Base-by-base conservation (phyloP, 495 filamentous ascomycete species). In the Cladorrhinum samala region DNA sequence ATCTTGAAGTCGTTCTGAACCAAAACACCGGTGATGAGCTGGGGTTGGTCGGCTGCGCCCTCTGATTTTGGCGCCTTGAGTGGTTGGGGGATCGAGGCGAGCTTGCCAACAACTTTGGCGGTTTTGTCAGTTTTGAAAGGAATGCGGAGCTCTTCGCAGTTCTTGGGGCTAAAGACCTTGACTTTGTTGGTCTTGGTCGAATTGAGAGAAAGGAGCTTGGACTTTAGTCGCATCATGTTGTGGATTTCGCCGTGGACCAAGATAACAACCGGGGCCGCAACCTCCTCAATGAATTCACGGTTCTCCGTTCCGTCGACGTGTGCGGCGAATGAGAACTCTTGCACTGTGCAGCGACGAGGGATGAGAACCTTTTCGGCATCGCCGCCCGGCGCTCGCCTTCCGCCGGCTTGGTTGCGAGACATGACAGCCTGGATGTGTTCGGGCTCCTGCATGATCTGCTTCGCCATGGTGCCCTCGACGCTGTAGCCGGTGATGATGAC, bases 281-380 rank as follows among this genome's bases (percentile, higher is more conserved):
- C 84, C 65, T 96, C 87, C 62, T 96, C 91, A 39, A 98, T 95
- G 61, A 98, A 98, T 49, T 89, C 89, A 42, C 84, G 78, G 59
- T 98, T 98, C 67, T 98, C 92, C 6, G 82, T 80, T n/a, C 93
- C 94, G 67, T 96, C 92, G 7, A 98, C 93, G 66, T 98, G 93
- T 1, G 93, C 93, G 1, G 93, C 93, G 67, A 98, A 98, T 38
- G 85, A 91, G 62, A 86, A 87, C 62, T 98, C 93, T 44, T 95
- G 85, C 16, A 98, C 83, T 20, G 82, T 95, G 68, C 92, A 96
- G 39, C 94, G 78, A 21, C 93, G 79, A 2, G 91, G 91, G 49
- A 98, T 90, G 89, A 95, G 91, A 16, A 89, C 79, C 66, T 91
- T 92, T 9, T 88, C 86, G 25, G 76, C 78, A 11, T 83, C 78